These are phyloP conservation scores for Claviceps sp. DNA, from an alignment of 2,329 filamentous ascomycete genomes.

Conservation along the genomic window DNA sequence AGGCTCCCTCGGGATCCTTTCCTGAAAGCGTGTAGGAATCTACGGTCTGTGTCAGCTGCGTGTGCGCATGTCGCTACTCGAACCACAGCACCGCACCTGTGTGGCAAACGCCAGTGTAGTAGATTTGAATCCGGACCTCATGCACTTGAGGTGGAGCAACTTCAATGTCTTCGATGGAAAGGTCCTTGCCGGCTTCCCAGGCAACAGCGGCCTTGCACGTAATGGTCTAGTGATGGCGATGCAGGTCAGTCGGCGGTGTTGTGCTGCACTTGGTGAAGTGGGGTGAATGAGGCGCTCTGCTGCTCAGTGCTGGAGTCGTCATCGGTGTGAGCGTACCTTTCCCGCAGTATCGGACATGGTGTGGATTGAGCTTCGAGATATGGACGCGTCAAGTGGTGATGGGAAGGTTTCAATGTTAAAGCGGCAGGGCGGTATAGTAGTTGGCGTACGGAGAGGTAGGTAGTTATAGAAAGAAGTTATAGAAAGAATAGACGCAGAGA, in stretches of 20 bases:
- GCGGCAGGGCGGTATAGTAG: too few species aligned
- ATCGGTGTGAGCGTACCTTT: conserved; percentile 5
- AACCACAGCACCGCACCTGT: conserved; percentile 46
- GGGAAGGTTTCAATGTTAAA: too few species aligned
- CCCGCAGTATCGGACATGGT: conserved; percentile 6
- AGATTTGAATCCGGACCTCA: conserved; percentile 93
- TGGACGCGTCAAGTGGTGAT: background rate
- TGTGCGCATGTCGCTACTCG: background rate
- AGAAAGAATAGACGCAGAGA: background rate
- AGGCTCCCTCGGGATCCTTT: conserved; percentile 92
- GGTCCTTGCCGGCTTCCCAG: conserved; percentile 88
- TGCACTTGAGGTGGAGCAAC: conserved; percentile 78
- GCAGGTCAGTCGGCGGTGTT: conserved; percentile 1
- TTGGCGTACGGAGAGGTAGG: too few species aligned
- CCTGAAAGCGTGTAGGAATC: conserved; percentile 92
- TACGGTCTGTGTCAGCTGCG: conserved; percentile 17
- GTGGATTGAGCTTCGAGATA: background rate
- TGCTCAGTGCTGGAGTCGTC: background rate
- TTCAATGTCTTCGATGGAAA: conserved; percentile 84
- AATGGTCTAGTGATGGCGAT: conserved; percentile 54
- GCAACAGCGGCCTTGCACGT: conserved; percentile 95
- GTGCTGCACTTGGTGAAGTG: conserved; percentile 2
- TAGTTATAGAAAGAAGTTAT: background rate
- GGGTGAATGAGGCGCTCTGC: conserved; percentile 3
- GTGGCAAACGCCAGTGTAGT: conserved; percentile 98